A percentile compares a stretch with the other conserved stretches of the same genome.
Conservation (phyloP, 1,284 basidiomycete species). For the Apiotrichum siamense region DNA sequence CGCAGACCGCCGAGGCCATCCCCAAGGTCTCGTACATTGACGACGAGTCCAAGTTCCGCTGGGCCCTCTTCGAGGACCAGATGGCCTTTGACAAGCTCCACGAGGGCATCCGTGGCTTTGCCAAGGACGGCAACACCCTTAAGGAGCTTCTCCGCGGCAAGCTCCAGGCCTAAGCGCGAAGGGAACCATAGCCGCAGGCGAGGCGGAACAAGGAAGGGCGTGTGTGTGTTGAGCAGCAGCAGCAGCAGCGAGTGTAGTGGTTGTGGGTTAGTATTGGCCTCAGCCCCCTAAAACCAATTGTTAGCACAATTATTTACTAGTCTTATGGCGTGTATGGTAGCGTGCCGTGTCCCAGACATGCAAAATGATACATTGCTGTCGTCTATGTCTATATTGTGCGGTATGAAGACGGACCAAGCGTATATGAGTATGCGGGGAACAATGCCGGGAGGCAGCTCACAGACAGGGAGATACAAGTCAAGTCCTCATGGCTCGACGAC, state of each 20-base stretch:
- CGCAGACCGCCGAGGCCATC: conserved; percentile 56
- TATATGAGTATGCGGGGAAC: neutral
- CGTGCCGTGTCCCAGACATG: neutral
- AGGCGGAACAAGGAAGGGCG: neutral
- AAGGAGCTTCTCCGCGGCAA: conserved; percentile 77
- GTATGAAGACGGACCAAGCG: too few relatives aligned
- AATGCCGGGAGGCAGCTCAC: neutral
- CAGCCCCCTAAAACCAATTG: neutral
- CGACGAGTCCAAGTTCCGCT: conserved; percentile 93
- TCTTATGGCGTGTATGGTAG: neutral
- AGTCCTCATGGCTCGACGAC: conserved; percentile 7
- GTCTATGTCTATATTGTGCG: neutral
- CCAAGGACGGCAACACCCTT: conserved; percentile 86
- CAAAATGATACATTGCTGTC: neutral
- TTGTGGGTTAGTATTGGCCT: neutral
- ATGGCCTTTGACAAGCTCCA: conserved; percentile 95
- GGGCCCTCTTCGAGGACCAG: conserved; percentile 79
- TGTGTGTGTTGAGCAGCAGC: neutral
- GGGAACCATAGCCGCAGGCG: neutral
- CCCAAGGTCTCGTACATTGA: conserved; percentile 81
- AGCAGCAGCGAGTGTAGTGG: neutral
- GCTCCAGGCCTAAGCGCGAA: conserved; percentile 48
- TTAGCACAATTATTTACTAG: neutral
- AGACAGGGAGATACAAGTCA: neutral
- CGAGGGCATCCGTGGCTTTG: conserved; percentile 96